Conservation (phyloP, 192 early-diverging fungal species). For the Chytriomyces sp. region DNA sequence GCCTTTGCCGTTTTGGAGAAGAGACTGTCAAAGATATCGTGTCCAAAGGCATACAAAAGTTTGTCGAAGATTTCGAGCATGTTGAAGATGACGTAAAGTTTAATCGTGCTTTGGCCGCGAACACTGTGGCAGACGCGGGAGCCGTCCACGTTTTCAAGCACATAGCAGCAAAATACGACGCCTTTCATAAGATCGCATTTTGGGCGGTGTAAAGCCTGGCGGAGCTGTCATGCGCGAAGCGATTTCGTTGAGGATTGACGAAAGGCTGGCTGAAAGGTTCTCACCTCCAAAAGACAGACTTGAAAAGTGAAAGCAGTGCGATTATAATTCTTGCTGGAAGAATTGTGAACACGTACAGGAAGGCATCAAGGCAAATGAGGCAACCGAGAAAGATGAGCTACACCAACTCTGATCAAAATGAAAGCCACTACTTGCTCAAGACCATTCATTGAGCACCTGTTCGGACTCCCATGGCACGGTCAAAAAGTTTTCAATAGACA, state of each 20-base stretch:
- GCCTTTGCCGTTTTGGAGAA: too few relatives aligned
- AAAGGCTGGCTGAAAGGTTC: constrained; percentile 1
- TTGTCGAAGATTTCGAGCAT: constrained; percentile 92
- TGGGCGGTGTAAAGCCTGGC: constrained; percentile 72
- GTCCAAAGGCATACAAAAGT: constrained; percentile 88
- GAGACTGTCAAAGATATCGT: constrained; percentile 92
- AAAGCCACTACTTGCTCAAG: too few relatives aligned
- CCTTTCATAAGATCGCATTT: constrained; percentile 92
- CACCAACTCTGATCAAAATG: too few relatives aligned
- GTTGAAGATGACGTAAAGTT: constrained; percentile 97
- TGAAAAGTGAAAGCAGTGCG: constrained; percentile 56
- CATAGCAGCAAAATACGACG: constrained; percentile 71
- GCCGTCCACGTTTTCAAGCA: constrained; percentile 81
- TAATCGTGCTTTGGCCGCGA: constrained; percentile 92
- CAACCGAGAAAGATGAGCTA: constrained; percentile 90
- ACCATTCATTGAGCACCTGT: too few relatives aligned
- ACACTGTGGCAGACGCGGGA: constrained; percentile 92
- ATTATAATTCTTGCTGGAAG: constrained; percentile 83
- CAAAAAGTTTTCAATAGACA: constrained; percentile 87
- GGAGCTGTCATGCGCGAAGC: background rate
- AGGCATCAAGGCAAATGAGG: constrained; percentile 90
- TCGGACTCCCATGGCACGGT: constrained; percentile 86
- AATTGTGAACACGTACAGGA: constrained; percentile 93
- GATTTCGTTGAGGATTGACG: background rate
- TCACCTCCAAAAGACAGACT: constrained; percentile 29